phyloP scores from a whole-genome alignment of 495 filamentous ascomycete genomes.

The Filosporella fistucella region DNA sequence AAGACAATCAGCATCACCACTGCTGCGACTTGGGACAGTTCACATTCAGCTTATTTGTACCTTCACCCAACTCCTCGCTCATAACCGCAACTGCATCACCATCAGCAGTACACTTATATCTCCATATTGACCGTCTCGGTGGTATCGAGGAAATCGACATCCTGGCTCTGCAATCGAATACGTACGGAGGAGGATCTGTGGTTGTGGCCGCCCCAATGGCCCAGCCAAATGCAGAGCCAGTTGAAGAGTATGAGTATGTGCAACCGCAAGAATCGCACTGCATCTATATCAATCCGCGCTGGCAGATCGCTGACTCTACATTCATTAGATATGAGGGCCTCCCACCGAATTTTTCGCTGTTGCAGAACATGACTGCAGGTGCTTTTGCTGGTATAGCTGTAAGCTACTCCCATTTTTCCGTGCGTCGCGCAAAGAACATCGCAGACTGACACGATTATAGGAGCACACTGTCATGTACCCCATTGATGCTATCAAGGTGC shows the following conservation, averaged over 20 bases:
- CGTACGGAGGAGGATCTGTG: slow-evolving; percentile 45
- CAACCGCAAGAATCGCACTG: not conserved
- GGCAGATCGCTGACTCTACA: slow-evolving; percentile 17
- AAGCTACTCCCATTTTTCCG: slow-evolving; percentile 28
- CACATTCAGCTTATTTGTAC: too few species aligned
- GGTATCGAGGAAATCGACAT: slow-evolving; percentile 30
- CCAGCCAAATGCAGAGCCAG: slow-evolving; percentile 50
- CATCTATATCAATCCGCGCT: not conserved
- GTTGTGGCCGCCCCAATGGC: slow-evolving; percentile 52
- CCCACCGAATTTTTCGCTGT: slow-evolving; percentile 54
- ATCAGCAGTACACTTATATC: not conserved
- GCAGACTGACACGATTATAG: slow-evolving; percentile 26
- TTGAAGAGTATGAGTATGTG: slow-evolving; percentile 55
- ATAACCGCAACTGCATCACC: not conserved
- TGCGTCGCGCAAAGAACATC: not conserved
- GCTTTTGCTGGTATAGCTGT: slow-evolving; percentile 98
- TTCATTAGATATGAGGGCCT: slow-evolving; percentile 50
- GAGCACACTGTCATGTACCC: slow-evolving; percentile 98
- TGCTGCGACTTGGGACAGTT: not conserved
- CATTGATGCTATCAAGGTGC: slow-evolving; percentile 94
- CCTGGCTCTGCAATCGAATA: slow-evolving; percentile 50
- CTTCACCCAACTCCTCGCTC: not conserved
- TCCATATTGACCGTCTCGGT: not conserved
- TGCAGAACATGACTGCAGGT: slow-evolving; percentile 84
- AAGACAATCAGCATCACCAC: not conserved